Evolutionary conservation across 345 rosid species (phyloP).

Genomic region (Linum lewisii): DNA sequence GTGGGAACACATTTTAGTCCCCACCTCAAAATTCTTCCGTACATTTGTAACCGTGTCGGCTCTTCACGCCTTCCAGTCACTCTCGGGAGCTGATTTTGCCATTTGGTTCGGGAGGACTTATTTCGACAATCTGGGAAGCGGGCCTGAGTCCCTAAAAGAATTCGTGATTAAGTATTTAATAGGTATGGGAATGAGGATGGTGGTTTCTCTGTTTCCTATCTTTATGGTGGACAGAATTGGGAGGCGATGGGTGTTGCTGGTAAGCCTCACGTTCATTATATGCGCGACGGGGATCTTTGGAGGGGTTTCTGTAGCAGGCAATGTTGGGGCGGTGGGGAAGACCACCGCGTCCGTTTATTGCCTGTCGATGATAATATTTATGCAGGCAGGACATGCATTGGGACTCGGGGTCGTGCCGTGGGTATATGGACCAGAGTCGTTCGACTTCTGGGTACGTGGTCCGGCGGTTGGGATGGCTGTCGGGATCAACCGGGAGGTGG

Average conservation of each 20-base stretch:
- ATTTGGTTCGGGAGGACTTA: neutral
- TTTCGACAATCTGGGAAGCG: neutral
- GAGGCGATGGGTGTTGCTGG: neutral
- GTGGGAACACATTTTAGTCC: too few relatives aligned
- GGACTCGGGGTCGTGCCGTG: neutral
- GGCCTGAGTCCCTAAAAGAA: neutral
- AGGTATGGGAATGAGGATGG: neutral
- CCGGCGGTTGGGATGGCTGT: neutral
- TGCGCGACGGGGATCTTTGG: neutral
- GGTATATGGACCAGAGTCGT: neutral
- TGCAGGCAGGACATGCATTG: neutral
- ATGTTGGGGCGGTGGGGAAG: neutral
- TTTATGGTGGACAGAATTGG: neutral
- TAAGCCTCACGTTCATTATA: neutral
- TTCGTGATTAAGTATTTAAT: neutral
- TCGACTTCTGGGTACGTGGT: neutral
- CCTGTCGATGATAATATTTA: neutral
- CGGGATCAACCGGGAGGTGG: neutral
- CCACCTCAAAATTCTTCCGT: too few relatives aligned
- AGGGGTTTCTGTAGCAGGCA: neutral
- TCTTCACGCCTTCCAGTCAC: neutral
- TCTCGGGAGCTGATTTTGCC: neutral
- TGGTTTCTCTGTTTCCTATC: neutral
- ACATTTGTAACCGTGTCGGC: neutral
- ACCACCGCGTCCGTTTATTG: neutral